Conservation (phyloP, 768 basidiomycete genomes). For the Boletus subparvulus region DNA sequence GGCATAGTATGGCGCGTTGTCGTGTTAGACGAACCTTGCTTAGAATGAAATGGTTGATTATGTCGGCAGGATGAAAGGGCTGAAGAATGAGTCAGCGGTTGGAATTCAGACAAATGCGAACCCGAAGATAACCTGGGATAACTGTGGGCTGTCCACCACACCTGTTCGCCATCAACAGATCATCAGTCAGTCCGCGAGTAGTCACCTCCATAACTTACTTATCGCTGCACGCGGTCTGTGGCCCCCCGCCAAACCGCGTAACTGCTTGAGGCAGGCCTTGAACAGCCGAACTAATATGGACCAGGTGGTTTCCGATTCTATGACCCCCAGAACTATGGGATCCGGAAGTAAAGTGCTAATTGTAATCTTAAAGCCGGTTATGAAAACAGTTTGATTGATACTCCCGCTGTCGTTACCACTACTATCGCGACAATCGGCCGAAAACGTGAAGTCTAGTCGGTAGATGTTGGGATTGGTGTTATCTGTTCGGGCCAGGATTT, state of each 20-base stretch:
- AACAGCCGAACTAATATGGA: neutral
- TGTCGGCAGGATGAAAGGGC: constrained; percentile 1
- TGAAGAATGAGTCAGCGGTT: neutral
- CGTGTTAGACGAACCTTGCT: neutral
- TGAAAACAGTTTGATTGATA: neutral
- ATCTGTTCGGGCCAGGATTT: neutral
- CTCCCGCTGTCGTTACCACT: neutral
- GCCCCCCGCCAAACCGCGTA: neutral
- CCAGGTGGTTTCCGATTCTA: neutral
- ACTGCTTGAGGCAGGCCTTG: neutral
- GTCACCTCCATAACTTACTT: neutral
- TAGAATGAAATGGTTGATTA: neutral
- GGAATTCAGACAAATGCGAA: neutral
- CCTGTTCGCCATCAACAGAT: neutral
- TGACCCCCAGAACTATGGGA: neutral
- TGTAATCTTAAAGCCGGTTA: neutral
- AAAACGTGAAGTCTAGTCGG: neutral
- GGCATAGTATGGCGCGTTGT: neutral
- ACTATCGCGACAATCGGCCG: neutral
- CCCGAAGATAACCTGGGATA: neutral
- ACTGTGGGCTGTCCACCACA: neutral
- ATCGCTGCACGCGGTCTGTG: neutral
- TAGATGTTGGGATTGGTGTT: neutral
- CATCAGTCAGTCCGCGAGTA: neutral
- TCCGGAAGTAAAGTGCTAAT: neutral